Base-by-base conservation (phyloP, 2,329 filamentous ascomycete genomes). In the Fusarium sp. region DNA sequence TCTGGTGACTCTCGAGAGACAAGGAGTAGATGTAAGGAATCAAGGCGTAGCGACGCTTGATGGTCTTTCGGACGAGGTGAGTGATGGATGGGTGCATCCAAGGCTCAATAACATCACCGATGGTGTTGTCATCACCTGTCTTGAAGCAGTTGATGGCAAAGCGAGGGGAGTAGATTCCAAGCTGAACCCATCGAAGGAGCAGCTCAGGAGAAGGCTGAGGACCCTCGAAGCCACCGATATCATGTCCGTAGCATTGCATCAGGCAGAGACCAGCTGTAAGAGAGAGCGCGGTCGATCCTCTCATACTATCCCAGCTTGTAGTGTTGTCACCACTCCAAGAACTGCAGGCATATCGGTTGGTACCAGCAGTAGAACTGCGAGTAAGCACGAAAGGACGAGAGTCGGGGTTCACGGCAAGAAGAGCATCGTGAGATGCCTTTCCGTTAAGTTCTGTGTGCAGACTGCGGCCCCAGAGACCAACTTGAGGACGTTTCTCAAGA, bases 71-170 rank as follows among this genome's bases (percentile, higher is more conserved):
- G 15, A 93, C 81, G 2, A 90, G 77, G 0, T 85, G 85, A 0
- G 88, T 88, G 27, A 88, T 88, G 35, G 89, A 85, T 0, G 89
- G 88, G 72, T 92, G 91, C 89, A 92, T 92, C 89, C 90, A 93
- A 0, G 90, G 90, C 78, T 92, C 90, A 58, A 93, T 93, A 1
- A 93, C 90, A 35, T 91, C 90, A 10, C 90, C 90, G 23, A 91
- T 83, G 0, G 82, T 81, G 70, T 89, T 92, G 76, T 92, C 88
- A 1, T 85, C 80, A 0, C 86, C 83, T 0, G 91, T 93, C 79
- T 93, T 93, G 85, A 90, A 92, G 77, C 90, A 93, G 77, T 93
- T 93, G 80, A 92, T 92, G 13, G 90, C 88, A 70, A 93, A 92
- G 0, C 90, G 87, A 1, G 88, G 85, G 3, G 89, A 90, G 78